phyloP scores from a whole-genome alignment of 2,329 filamentous ascomycete species.

The Tolypocladium endophyticum region DNA sequence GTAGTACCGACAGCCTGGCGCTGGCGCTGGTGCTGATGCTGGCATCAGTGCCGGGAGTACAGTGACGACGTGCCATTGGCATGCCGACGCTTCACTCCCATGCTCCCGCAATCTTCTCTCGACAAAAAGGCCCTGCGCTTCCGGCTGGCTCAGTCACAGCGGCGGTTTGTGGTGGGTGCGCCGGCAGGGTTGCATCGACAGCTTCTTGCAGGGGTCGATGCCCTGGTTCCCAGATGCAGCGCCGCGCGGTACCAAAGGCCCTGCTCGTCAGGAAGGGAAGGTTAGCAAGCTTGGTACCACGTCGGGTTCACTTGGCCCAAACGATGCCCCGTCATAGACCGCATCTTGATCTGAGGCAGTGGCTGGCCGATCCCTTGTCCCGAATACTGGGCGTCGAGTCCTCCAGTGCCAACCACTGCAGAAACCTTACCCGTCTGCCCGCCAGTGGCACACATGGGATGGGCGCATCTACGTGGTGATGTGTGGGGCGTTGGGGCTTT shows the following conservation, averaged over 20 bases:
- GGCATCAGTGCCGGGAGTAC: neutral
- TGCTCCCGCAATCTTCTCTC: neutral
- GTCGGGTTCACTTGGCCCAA: neutral
- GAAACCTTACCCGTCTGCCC: neutral
- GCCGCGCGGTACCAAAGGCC: neutral
- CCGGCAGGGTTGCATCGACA: neutral
- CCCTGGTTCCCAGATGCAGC: neutral
- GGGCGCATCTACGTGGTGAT: neutral
- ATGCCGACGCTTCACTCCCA: neutral
- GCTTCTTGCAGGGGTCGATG: neutral
- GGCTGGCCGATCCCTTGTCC: neutral
- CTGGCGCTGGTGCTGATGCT: neutral
- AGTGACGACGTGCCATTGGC: neutral
- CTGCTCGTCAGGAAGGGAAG: neutral
- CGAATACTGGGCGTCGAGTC: neutral
- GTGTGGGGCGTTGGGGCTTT: neutral
- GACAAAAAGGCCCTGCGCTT: neutral
- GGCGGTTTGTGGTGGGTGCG: neutral
- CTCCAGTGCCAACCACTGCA: neutral
- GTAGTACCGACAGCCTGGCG: neutral
- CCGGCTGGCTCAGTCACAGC: neutral
- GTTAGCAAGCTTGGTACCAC: neutral
- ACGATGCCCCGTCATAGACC: neutral
- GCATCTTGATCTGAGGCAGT: neutral
- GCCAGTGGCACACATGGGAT: neutral